phyloP scores from a whole-genome alignment of 2,329 filamentous ascomycete genomes.

The Penicillium sclerotigenum region DNA sequence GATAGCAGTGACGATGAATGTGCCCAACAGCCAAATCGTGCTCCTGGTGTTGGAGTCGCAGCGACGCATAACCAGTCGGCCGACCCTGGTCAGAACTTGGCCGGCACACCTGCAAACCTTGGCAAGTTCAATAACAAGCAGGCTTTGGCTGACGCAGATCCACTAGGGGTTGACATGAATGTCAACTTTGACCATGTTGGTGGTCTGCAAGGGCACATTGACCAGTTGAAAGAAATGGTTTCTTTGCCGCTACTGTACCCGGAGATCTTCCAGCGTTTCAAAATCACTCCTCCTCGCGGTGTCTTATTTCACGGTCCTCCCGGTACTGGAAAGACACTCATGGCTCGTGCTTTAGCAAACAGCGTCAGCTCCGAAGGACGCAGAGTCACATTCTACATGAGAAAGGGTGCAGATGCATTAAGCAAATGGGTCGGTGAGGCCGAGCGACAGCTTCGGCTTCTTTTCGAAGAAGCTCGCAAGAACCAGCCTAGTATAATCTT shows the following conservation, averaged over 20 bases:
- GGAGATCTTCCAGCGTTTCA: constrained; percentile 85
- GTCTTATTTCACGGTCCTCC: constrained; percentile 96
- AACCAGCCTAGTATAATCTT: constrained; percentile 99
- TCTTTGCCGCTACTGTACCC: constrained; percentile 90
- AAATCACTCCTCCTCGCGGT: constrained; percentile 89
- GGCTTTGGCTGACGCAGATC: constrained; percentile 87
- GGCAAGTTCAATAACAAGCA: constrained; percentile 94
- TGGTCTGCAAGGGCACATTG: constrained; percentile 87
- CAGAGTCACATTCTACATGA: constrained; percentile 99
- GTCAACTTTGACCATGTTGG: constrained; percentile 95
- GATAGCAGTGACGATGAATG: constrained; percentile 96
- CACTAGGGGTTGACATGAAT: constrained; percentile 84
- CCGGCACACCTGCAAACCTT: constrained; percentile 72
- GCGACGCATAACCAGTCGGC: constrained; percentile 54
- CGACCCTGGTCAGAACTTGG: constrained; percentile 54
- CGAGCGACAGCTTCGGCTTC: constrained; percentile 84
- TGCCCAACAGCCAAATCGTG: constrained; percentile 57
- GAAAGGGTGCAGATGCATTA: constrained; percentile 93
- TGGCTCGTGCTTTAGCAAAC: constrained; percentile 87
- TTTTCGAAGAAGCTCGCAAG: constrained; percentile 93
- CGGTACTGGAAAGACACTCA: constrained; percentile 95
- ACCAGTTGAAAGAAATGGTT: constrained; percentile 98
- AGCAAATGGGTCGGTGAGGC: constrained; percentile 99
- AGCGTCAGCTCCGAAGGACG: constrained; percentile 83
- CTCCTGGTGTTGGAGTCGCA: constrained; percentile 50